These are phyloP conservation scores for Lathyrus oleraceus DNA, from an alignment of 306 rosid species.

Conservation along the genomic window DNA sequence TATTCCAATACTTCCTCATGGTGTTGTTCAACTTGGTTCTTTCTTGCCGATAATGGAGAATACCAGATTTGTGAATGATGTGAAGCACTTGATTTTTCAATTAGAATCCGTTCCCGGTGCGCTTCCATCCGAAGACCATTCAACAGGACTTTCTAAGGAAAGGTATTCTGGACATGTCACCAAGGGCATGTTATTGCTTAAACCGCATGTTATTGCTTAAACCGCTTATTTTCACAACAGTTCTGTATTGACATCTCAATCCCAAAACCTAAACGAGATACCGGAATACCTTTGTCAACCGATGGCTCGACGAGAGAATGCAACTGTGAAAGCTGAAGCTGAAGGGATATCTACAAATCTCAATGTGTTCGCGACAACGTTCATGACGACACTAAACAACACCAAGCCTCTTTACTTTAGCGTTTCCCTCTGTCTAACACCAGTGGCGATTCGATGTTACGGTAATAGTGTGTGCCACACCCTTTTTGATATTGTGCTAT, in stretches of 20 bases:
- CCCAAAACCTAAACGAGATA: conserved; percentile 38
- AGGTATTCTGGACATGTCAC: conserved; percentile 41
- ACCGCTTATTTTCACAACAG: conserved; percentile 40
- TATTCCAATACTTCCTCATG: conserved; percentile 90
- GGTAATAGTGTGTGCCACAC: no score
- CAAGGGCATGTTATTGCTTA: conserved; percentile 34
- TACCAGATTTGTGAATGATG: conserved; percentile 67
- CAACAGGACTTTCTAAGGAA: conserved; percentile 43
- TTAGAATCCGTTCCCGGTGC: conserved; percentile 74
- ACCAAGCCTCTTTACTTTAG: no score
- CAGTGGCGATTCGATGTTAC: no score
- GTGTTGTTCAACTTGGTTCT: conserved; percentile 93
- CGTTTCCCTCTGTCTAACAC: no score
- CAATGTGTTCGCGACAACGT: conserved; percentile 42
- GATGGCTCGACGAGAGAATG: conserved; percentile 43
- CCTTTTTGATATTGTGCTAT: no score
- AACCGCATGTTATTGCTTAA: conserved; percentile 42
- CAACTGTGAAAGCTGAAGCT: conserved; percentile 55
- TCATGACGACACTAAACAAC: no score
- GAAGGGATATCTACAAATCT: conserved; percentile 52
- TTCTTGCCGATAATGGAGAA: conserved; percentile 71
- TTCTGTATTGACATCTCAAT: conserved; percentile 49
- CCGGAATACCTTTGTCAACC: conserved; percentile 45
- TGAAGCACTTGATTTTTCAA: conserved; percentile 67
- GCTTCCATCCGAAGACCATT: conserved; percentile 69